Evolutionary conservation across 2,329 filamentous ascomycete genomes (phyloP).

Genomic region (Xylaria sp.): DNA sequence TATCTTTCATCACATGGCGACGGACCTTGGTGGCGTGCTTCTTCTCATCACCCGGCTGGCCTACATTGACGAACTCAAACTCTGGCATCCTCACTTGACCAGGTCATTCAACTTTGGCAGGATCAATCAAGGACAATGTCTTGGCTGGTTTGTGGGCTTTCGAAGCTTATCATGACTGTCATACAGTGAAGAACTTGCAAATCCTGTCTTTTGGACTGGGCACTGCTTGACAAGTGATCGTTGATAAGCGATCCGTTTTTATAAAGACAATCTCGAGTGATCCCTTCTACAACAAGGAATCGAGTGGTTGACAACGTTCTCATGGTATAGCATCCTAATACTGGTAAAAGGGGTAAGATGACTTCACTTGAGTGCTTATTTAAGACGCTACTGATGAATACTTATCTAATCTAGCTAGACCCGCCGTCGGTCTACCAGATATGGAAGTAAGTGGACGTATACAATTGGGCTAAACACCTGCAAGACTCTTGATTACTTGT

Average conservation of each 20-base stretch:
- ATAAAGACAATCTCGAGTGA: neutral
- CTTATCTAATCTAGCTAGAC: conserved; percentile 8
- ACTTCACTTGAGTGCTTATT: neutral
- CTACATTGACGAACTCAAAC: conserved; percentile 47
- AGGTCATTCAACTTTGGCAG: neutral
- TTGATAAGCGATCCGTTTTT: neutral
- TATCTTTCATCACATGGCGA: conserved; percentile 49
- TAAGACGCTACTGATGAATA: neutral
- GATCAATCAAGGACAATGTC: neutral
- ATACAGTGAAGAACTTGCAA: neutral
- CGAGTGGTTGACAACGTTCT: neutral
- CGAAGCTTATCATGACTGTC: neutral
- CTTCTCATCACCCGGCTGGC: conserved; percentile 43
- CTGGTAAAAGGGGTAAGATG: neutral
- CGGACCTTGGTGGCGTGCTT: conserved; percentile 46
- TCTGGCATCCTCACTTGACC: conserved; percentile 36
- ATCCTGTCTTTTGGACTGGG: neutral
- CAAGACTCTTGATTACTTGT: too few relatives aligned
- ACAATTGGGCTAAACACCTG: too few relatives aligned
- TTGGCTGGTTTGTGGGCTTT: neutral
- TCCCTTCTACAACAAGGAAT: neutral
- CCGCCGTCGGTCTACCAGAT: neutral
- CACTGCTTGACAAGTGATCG: neutral
- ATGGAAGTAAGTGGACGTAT: neutral
- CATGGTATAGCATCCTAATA: neutral